phyloP scores from a whole-genome alignment of 2,329 filamentous ascomycete species.

The Eurotiales sp. region DNA sequence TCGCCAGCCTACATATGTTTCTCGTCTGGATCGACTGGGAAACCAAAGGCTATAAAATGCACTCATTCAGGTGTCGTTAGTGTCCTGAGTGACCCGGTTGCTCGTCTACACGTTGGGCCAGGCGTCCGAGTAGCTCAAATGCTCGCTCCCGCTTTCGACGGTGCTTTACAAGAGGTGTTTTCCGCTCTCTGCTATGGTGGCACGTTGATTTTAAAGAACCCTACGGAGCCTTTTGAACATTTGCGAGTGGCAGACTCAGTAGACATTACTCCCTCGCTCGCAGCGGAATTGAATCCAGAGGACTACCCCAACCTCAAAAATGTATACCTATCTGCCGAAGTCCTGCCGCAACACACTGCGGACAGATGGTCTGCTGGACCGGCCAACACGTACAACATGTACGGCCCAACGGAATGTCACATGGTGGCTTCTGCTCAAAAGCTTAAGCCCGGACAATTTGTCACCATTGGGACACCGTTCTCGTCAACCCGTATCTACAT shows the following conservation, averaged over 20 bases:
- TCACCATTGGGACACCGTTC: conserved; percentile 38
- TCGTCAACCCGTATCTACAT: conserved; percentile 41
- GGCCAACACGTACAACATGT: conserved; percentile 38
- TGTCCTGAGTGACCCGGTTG: not conserved
- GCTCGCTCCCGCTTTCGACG: conserved; percentile 43
- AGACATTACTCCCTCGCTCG: conserved; percentile 40
- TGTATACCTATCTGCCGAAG: conserved; percentile 36
- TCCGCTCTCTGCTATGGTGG: conserved; percentile 34
- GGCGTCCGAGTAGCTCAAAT: conserved; percentile 34
- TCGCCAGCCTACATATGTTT: conserved; percentile 1
- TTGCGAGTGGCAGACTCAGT: conserved; percentile 27
- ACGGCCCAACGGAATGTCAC: conserved; percentile 43
- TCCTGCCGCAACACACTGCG: conserved; percentile 29
- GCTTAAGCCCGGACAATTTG: conserved; percentile 21
- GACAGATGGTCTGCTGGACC: conserved; percentile 31
- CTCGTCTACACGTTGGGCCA: not conserved
- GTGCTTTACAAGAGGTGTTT: conserved; percentile 40
- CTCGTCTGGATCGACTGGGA: conserved; percentile 1
- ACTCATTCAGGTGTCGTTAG: conserved; percentile 2
- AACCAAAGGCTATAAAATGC: not conserved
- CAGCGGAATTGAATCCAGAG: conserved; percentile 26
- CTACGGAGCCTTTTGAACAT: conserved; percentile 26
- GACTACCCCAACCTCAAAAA: conserved; percentile 29
- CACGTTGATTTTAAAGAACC: conserved; percentile 15
- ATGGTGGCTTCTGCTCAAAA: conserved; percentile 35